These are phyloP conservation scores for Borovskyia barvae DNA, from an alignment of 208 protist genomes.

Conservation along the genomic window DNA sequence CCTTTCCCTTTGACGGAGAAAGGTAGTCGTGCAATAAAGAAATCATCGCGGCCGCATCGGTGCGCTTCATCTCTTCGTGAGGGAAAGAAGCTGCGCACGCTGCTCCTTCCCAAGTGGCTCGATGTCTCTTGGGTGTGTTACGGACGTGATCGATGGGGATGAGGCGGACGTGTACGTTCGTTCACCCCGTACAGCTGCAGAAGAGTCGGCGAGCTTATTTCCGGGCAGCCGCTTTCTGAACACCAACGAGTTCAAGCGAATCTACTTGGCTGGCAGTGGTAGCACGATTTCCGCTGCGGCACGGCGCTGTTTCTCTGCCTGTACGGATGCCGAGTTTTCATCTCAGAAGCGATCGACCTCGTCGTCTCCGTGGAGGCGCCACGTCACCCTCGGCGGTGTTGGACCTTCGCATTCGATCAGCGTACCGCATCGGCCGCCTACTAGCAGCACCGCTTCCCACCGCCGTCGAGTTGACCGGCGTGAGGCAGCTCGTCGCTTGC, in stretches of 20 bases:
- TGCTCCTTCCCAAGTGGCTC: too few species aligned
- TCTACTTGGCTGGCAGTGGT: conserved; percentile 32
- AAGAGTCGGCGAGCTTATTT: conserved; percentile 1
- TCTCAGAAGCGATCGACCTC: neutral
- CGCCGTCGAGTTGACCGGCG: neutral
- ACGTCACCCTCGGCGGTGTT: neutral
- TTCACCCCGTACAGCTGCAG: conserved; percentile 16
- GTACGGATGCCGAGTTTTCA: neutral
- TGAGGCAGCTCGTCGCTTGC: neutral
- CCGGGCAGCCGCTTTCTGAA: conserved; percentile 38
- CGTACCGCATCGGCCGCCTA: neutral
- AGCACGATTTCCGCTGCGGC: neutral
- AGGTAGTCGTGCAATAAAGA: too few species aligned
- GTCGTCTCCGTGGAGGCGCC: neutral
- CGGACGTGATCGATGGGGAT: neutral
- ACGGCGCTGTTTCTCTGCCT: too few species aligned
- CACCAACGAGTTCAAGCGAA: conserved; percentile 38
- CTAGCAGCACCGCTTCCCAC: neutral
- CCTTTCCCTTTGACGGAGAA: too few species aligned
- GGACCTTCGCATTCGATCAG: too few species aligned
- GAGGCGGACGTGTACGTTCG: conserved; percentile 17
- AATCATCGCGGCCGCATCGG: too few species aligned
- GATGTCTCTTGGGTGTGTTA: too few species aligned
- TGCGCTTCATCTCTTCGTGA: too few species aligned
- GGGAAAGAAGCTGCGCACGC: too few species aligned